Evolutionary conservation across 2,329 filamentous ascomycete species (phyloP), one percentile per base, ranked within the genome.

Genomic region (Gnomoniopsis smithogilvyi): DNA sequence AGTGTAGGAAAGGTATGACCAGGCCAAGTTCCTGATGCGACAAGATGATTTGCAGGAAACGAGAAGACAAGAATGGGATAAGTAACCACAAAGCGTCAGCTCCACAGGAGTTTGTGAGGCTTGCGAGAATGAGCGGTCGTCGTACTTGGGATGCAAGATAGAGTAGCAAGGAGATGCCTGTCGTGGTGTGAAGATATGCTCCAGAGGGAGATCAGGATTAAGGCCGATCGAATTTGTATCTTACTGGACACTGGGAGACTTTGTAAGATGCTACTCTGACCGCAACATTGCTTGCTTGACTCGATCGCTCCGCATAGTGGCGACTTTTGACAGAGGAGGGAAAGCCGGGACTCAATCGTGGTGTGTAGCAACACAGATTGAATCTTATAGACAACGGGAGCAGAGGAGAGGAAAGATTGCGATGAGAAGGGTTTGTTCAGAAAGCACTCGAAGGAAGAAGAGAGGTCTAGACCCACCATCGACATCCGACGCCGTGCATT

Each of bases 141-240:
- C 45, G 54, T 43, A 24, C 24, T 48, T 55, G 51, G 33, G 22
- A 30, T 55, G 46, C 43, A 41, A 55, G 56, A 53, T 59, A 51
- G 38, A 48, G 59, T 59, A 51, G 57, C 60, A 62, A 62, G 60
- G 60, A 62, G 50, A 56, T 59, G 60, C 56, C 60, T 62, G 60
- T 47, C 34, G 50, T 26, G 52, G 26, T 51, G 56, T 53, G 26
- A 14, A 34, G n/a, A 45, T 26, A 26, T 22, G 43, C 43, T 45
- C 43, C 43, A 45, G 43, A 45, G 8, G 36, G 36, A 21, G 56
- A 38, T 21, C 45, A 49, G 52, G 43, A 58, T 49, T 21, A 47
- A 54, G 10, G 52, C 24, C 56, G 43, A 43, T 12, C 19, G 47
- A 34, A 17, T 54, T 54, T 54, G 55, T 52, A 47, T 38, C 22